Evolutionary conservation across 176 grass and related monocot genomes (phyloP), one percentile per base, ranked within the genome.

Genomic region (Aegilops bicornis): DNA sequence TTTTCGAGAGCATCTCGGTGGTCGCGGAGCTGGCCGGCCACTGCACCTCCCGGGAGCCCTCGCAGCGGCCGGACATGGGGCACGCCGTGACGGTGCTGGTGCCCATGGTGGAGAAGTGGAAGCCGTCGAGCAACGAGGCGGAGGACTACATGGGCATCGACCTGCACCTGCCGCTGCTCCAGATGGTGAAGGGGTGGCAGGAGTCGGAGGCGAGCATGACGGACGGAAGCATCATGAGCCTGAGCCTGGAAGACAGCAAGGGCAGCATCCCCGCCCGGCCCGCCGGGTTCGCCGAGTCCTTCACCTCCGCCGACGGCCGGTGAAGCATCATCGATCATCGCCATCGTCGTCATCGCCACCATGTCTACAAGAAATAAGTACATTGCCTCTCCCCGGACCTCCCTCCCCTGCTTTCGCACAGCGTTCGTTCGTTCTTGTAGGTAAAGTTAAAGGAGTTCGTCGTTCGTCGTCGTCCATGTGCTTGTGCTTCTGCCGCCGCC

Each of bases 171-270:
- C 96, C 96, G 10, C 88, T 99, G 64, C 92, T 96, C 73, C 94
- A 96, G 80, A 96, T 96, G 94, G 97, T 99, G 48, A 96, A 99
- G 50, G 90, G 90, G 20, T 99, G 94, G 97, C 93, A 99, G 82
- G 94, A 91, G 25, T 89, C 92, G 20, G 97, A 99, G 74, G 85
- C 77, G 3, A 93, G 84, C 52, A 87, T 87, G 52, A 92, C 87
- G 1, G 89, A 87, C 45, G 85, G 83, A 7, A 96, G 97, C 83
- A 92, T 76, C 15, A 43, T 92, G 27, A 94, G 94, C 15, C 43
- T 92, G 27, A 94, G 94, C 86, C 90, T 98, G 19, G 84, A 93
- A 31, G 94, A 99, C 79, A 99, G 97, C 77, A 99, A 99, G 68
- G 97, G 90, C 60, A 99, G 97, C 94, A 99, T 99, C 73, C 97